A percentile compares a stretch with the other conserved stretches of the same genome.
Evolutionary conservation across 345 rosid genomes (phyloP).

Genomic region (Salix caprea): DNA sequence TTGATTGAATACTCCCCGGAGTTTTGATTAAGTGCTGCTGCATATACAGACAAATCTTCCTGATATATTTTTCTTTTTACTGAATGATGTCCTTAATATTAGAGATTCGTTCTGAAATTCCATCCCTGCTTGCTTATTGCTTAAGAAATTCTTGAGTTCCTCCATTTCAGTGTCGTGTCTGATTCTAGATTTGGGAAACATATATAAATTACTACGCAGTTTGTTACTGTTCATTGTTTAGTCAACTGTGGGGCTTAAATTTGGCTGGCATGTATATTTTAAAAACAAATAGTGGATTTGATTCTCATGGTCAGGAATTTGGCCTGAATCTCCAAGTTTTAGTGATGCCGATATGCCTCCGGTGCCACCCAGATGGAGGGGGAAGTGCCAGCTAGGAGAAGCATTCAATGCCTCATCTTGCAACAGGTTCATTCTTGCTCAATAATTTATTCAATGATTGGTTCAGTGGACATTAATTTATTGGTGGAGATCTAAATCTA

Average conservation of each 20-base stretch:
- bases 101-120: background rate
- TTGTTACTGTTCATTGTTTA: background rate
- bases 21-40: background rate
- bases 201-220: too few relatives aligned
- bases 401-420: conserved; percentile 45
- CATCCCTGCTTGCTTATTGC: background rate
- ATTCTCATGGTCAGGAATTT: conserved; percentile 34
- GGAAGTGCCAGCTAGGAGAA: conserved; percentile 49
- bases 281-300: background rate
- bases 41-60: background rate
- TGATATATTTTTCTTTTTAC: background rate
- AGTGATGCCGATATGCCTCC: conserved; percentile 41
- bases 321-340: conserved; percentile 59
- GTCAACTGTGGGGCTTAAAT: background rate
- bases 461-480: background rate
- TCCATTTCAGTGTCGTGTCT: background rate
- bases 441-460: background rate
- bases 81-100: background rate
- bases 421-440: conserved; percentile 33
- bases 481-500: background rate
- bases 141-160: background rate
- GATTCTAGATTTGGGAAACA: background rate
- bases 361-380: conserved; percentile 44
- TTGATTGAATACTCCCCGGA: background rate
- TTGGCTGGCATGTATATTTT: background rate